phyloP scores from a whole-genome alignment of 1,284 basidiomycete species.

The Microbotryum scabiosae region DNA sequence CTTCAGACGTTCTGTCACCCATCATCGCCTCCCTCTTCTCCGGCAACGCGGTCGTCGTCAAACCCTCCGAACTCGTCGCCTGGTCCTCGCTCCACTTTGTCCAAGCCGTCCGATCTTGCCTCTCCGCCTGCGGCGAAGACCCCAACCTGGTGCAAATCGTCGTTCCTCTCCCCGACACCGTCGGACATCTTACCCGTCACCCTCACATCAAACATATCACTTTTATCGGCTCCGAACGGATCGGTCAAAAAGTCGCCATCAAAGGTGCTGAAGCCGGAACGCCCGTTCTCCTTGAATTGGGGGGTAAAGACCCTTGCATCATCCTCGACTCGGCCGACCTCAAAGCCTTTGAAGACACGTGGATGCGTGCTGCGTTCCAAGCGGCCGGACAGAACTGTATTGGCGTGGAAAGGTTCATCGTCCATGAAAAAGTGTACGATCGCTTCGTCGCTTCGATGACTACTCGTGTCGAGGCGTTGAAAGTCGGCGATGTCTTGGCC shows the following conservation, averaged over 20 bases:
- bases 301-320: constrained; percentile 46
- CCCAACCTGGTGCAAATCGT: constrained; percentile 76
- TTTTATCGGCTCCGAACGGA: constrained; percentile 77
- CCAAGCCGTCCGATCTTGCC: constrained; percentile 60
- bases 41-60: constrained; percentile 83
- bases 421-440: constrained; percentile 65
- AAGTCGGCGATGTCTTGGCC: constrained; percentile 46
- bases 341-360: constrained; percentile 45
- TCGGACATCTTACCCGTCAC: constrained; percentile 69
- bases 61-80: constrained; percentile 72
- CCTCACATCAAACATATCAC: constrained; percentile 61
- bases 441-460: constrained; percentile 59
- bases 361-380: constrained; percentile 82
- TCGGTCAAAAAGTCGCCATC: constrained; percentile 64
- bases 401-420: constrained; percentile 85
- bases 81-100: constrained; percentile 80
- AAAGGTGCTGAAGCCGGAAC: constrained; percentile 30
- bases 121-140: constrained; percentile 65
- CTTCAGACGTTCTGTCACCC: constrained; percentile 88
- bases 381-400: constrained; percentile 95
- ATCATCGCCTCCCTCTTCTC: constrained; percentile 81
- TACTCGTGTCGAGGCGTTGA: constrained; percentile 57
- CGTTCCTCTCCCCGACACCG: constrained; percentile 79
- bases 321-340: constrained; percentile 46
- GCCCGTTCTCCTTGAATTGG: constrained; percentile 32